A percentile compares a stretch with the other conserved stretches of the same genome.
Conservation (phyloP, 148 eudicot species). For the Heliamphora exappendiculata region DNA sequence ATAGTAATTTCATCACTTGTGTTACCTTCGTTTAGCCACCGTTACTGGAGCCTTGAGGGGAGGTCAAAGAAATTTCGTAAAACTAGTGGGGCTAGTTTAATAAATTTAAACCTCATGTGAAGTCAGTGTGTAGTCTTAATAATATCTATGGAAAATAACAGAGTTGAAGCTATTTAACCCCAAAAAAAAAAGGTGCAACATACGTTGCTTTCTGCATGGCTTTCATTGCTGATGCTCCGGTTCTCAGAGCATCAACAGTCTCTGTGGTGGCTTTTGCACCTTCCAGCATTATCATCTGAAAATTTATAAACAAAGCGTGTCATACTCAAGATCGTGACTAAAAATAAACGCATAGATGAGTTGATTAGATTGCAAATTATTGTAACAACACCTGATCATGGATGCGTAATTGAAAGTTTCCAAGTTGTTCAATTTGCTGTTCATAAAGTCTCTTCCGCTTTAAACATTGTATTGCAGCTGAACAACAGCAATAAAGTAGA, state of each 20-base stretch:
- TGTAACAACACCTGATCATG: constrained; percentile 68
- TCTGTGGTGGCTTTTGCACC: constrained; percentile 94
- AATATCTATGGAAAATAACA: neutral
- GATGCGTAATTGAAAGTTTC: constrained; percentile 76
- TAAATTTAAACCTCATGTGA: no score
- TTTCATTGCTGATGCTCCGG: constrained; percentile 91
- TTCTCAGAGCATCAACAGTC: constrained; percentile 87
- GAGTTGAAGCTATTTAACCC: neutral
- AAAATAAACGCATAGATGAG: neutral
- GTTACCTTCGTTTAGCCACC: no score
- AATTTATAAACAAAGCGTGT: constrained; percentile 5
- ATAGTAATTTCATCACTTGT: no score
- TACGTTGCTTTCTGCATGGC: constrained; percentile 94
- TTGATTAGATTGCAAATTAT: neutral
- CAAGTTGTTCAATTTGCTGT: constrained; percentile 79
- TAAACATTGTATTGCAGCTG: constrained; percentile 84
- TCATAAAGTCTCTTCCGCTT: constrained; percentile 80
- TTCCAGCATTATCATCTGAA: constrained; percentile 88
- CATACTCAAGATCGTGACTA: neutral
- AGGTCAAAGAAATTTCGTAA: no score
- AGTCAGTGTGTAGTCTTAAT: no score
- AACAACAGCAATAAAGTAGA: neutral
- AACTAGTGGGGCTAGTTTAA: no score
- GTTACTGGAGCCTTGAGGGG: no score
- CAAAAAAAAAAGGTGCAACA: constrained; percentile 23